Conservation (phyloP, 805 yeast species). For the Ogataea kodamae region DNA sequence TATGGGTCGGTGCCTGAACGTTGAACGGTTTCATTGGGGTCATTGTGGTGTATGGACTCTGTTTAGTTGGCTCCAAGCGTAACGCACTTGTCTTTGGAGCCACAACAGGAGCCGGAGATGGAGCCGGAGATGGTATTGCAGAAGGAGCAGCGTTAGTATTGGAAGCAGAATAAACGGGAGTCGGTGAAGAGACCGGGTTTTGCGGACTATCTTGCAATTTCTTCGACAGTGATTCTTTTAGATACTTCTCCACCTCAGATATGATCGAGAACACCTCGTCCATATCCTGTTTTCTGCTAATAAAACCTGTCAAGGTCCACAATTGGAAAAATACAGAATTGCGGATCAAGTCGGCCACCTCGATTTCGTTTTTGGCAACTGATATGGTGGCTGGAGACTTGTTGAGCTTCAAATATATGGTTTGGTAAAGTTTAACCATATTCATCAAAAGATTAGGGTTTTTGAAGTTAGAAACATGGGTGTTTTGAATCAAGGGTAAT, state of each 20-base stretch:
- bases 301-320: slow-evolving; percentile 32
- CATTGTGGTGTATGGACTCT: not conserved
- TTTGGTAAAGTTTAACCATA: slow-evolving; percentile 29
- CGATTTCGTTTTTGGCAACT: slow-evolving; percentile 24
- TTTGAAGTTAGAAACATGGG: slow-evolving; percentile 32
- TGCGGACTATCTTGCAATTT: slow-evolving; percentile 5
- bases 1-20: not conserved
- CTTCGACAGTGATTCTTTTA: slow-evolving; percentile 19
- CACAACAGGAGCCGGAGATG: not conserved
- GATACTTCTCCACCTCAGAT: slow-evolving; percentile 18
- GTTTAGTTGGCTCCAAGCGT: slow-evolving; percentile 4
- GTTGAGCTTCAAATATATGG: slow-evolving; percentile 27
- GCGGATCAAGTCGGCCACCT: slow-evolving; percentile 29
- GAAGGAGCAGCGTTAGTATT: not conserved
- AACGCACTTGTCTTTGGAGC: slow-evolving; percentile 2
- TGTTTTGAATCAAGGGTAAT: slow-evolving; percentile 61
- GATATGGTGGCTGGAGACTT: slow-evolving; percentile 22
- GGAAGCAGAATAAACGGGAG: not conserved
- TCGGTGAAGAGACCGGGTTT: not conserved
- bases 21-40: too few relatives aligned
- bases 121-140: not conserved
- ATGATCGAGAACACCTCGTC: slow-evolving; percentile 18
- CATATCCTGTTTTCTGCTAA: slow-evolving; percentile 24
- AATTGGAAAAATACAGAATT: slow-evolving; percentile 33
- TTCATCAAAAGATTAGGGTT: slow-evolving; percentile 30